Evolutionary conservation across 768 basidiomycete species (phyloP).

Genomic region (Mycena rosella): DNA sequence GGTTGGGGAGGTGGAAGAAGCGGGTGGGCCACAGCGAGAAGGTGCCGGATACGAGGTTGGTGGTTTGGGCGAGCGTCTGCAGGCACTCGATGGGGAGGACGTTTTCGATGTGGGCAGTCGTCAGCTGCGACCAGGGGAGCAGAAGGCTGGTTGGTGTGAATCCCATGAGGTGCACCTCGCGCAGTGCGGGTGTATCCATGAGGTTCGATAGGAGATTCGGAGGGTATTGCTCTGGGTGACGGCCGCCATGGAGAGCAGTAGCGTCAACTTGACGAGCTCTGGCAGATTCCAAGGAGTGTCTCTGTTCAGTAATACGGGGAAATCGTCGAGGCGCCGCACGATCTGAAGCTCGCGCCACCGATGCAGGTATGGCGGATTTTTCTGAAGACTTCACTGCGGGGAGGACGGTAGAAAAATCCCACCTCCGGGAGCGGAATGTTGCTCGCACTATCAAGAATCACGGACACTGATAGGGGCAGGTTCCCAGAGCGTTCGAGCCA

Average conservation of each 20-base stretch:
- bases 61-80: constrained; percentile 7
- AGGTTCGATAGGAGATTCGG: constrained; percentile 6
- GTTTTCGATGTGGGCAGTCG: constrained; percentile 22
- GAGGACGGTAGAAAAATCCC: background rate
- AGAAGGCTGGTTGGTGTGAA: constrained; percentile 26
- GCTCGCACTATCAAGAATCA: background rate
- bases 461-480: constrained; percentile 15
- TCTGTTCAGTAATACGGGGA: constrained; percentile 8
- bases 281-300: constrained; percentile 30
- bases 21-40: constrained; percentile 20
- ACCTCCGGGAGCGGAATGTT: background rate
- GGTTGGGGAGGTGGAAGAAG: constrained; percentile 15
- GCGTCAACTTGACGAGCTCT: constrained; percentile 25
- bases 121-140: constrained; percentile 32
- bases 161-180: constrained; percentile 33
- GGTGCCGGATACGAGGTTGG: constrained; percentile 11
- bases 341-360: constrained; percentile 33
- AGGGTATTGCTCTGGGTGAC: background rate
- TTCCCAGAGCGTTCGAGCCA: constrained; percentile 21
- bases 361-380: background rate
- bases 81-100: constrained; percentile 27
- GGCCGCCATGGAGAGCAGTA: constrained; percentile 18
- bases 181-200: constrained; percentile 20
- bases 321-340: constrained; percentile 25
- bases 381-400: constrained; percentile 13